phyloP scores from a whole-genome alignment of 148 eudicot species.

The Dianthus caryophyllus region DNA sequence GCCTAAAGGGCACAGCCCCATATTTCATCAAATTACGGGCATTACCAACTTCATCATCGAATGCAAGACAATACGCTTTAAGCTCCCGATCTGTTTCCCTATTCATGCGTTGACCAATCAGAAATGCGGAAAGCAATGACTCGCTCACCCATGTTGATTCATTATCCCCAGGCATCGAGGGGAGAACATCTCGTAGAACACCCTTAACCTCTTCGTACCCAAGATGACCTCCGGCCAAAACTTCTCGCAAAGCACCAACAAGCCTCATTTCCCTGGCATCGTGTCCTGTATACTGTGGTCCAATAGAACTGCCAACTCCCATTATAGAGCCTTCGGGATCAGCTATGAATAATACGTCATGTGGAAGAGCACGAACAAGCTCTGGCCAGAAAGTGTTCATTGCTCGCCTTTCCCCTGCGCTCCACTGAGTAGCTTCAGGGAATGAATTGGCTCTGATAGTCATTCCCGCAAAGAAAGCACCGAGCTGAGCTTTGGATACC shows the following conservation, averaged over 20 bases:
- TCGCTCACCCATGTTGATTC: constrained; percentile 53
- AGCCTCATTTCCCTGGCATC: constrained; percentile 82
- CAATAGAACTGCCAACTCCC: constrained; percentile 66
- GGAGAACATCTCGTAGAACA: constrained; percentile 79
- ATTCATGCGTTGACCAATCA: constrained; percentile 97
- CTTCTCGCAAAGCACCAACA: constrained; percentile 92
- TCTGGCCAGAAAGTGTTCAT: constrained; percentile 88
- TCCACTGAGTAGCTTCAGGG: constrained; percentile 96
- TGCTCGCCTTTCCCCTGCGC: constrained; percentile 86
- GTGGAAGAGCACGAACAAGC: constrained; percentile 68
- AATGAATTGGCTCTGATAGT: constrained; percentile 86
- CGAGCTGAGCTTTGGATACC: constrained; percentile 90
- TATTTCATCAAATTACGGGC: constrained; percentile 11
- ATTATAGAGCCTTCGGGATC: constrained; percentile 96
- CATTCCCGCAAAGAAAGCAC: constrained; percentile 96
- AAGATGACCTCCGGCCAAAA: constrained; percentile 93
- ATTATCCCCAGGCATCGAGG: constrained; percentile 30
- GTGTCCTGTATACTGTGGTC: constrained; percentile 76
- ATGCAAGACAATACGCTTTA: constrained; percentile 95
- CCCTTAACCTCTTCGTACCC: constrained; percentile 98
- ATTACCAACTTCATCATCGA: constrained; percentile 91
- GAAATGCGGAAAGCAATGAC: constrained; percentile 88
- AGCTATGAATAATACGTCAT: constrained; percentile 81
- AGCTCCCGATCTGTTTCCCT: constrained; percentile 96
- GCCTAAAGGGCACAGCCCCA: constrained; percentile 20